Conservation (phyloP, 352 stramenopile genomes). For the Globisporangium barbulae region DNA sequence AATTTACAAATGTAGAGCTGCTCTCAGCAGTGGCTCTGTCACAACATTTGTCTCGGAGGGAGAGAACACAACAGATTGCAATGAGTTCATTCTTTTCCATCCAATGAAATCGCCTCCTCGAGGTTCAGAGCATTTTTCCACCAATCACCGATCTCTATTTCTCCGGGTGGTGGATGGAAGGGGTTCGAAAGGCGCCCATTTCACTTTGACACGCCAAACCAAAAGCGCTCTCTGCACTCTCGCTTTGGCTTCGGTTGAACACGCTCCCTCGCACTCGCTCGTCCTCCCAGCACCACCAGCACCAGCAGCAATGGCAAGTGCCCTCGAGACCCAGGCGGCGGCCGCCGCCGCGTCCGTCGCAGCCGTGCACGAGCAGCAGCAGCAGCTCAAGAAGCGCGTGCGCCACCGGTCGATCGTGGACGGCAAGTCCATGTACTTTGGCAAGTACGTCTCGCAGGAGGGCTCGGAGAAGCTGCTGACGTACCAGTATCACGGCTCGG, state of each 20-base stretch:
- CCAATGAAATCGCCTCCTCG: background rate
- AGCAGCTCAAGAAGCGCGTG: slow-evolving; percentile 60
- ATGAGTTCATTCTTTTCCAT: background rate
- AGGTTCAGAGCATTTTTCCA: slow-evolving; percentile 5
- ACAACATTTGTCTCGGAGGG: slow-evolving; percentile 1
- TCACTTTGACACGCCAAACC: slow-evolving; percentile 10
- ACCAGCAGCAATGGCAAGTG: slow-evolving; percentile 9
- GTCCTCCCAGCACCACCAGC: background rate
- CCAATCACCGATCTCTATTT: background rate
- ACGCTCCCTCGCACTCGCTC: background rate
- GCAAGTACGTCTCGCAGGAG: slow-evolving; percentile 85
- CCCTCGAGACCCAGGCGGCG: slow-evolving; percentile 5
- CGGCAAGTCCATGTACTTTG: slow-evolving; percentile 86
- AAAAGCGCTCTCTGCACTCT: background rate
- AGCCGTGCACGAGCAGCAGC: slow-evolving; percentile 22
- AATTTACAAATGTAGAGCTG: no score
- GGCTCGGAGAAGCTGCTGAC: slow-evolving; percentile 81
- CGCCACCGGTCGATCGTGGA: slow-evolving; percentile 65
- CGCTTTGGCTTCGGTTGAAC: slow-evolving; percentile 10
- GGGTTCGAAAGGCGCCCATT: slow-evolving; percentile 1
- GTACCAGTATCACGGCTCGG: slow-evolving; percentile 83
- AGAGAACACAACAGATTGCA: background rate
- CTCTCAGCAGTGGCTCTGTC: no score
- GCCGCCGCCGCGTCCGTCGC: slow-evolving; percentile 18
- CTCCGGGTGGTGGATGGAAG: slow-evolving; percentile 3